A percentile compares a stretch with the other conserved stretches of the same genome.
These are phyloP conservation scores for Russula sp. DNA, from an alignment of 768 basidiomycete species.

Conservation along the genomic window DNA sequence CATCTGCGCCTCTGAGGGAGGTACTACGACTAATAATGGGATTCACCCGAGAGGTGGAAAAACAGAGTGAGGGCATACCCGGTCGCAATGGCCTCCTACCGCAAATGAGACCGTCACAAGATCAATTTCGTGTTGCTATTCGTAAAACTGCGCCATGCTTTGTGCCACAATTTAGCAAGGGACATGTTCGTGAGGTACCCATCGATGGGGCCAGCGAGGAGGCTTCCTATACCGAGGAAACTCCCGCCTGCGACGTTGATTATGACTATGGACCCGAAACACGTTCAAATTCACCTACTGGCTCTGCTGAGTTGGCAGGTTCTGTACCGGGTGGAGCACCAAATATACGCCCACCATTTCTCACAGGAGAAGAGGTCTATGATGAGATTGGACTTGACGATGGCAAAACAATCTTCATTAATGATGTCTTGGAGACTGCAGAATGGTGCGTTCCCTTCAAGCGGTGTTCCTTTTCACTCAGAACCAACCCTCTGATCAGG, in stretches of 20 bases:
- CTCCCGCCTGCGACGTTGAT: too few relatives aligned
- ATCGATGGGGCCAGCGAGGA: too few relatives aligned
- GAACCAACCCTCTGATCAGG: constrained; percentile 30
- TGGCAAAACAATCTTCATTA: constrained; percentile 35
- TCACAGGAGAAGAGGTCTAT: constrained; percentile 22
- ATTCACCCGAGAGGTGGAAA: constrained; percentile 33
- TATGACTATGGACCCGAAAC: too few relatives aligned
- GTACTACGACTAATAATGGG: constrained; percentile 40
- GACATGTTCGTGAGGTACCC: not conserved
- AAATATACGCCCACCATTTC: constrained; percentile 10
- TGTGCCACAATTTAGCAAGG: not conserved
- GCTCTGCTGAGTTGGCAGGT: too few relatives aligned
- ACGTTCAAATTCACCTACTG: too few relatives aligned
- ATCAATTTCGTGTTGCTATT: not conserved
- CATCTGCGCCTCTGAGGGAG: constrained; percentile 50
- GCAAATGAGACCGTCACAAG: constrained; percentile 1
- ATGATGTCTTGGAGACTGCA: constrained; percentile 44
- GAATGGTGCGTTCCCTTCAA: constrained; percentile 34
- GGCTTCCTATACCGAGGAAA: too few relatives aligned
- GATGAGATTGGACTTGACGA: not conserved
- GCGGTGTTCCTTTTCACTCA: not conserved
- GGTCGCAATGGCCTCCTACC: not conserved
- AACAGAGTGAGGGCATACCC: not conserved
- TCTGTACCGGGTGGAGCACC: not conserved
- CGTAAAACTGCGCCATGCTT: constrained; percentile 11